These are phyloP conservation scores for Sodiomyces alkalinus DNA, from an alignment of 2,329 filamentous ascomycete genomes.

Conservation along the genomic window DNA sequence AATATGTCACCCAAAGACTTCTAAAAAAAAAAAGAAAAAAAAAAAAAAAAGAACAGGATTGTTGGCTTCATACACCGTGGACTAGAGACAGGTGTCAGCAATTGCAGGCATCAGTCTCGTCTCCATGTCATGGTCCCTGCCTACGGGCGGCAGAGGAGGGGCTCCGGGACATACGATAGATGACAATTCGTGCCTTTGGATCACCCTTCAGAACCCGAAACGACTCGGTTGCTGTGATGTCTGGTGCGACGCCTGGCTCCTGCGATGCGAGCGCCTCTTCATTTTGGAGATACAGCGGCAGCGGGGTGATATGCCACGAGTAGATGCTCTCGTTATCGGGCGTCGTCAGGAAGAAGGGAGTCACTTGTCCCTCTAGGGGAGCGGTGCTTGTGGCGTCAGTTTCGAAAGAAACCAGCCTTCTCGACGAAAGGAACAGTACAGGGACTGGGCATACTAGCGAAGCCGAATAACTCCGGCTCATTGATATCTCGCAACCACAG, in stretches of 20 bases:
- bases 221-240: slow-evolving; percentile 40
- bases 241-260: slow-evolving; percentile 28
- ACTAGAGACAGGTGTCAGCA: slow-evolving; percentile 24
- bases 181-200: slow-evolving; percentile 44
- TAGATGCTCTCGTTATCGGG: slow-evolving; percentile 66
- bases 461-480: slow-evolving; percentile 70
- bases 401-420: background rate
- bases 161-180: slow-evolving; percentile 43
- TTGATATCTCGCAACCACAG: slow-evolving; percentile 58
- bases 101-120: too few species aligned
- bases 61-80: slow-evolving; percentile 40
- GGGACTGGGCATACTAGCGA: slow-evolving; percentile 47
- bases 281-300: slow-evolving; percentile 60
- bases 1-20: too few species aligned
- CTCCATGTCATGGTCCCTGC: too few species aligned
- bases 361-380: slow-evolving; percentile 62
- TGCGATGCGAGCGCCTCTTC: slow-evolving; percentile 45
- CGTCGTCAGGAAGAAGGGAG: slow-evolving; percentile 65
- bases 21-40: too few species aligned
- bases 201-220: slow-evolving; percentile 49
- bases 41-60: too few species aligned
- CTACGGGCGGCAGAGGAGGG: too few species aligned
- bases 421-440: slow-evolving; percentile 1
- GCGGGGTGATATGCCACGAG: slow-evolving; percentile 79
- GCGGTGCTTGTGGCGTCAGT: too few species aligned